These are phyloP conservation scores for Centella asiatica DNA, from an alignment of 129 eudicot species.

Conservation along the genomic window DNA sequence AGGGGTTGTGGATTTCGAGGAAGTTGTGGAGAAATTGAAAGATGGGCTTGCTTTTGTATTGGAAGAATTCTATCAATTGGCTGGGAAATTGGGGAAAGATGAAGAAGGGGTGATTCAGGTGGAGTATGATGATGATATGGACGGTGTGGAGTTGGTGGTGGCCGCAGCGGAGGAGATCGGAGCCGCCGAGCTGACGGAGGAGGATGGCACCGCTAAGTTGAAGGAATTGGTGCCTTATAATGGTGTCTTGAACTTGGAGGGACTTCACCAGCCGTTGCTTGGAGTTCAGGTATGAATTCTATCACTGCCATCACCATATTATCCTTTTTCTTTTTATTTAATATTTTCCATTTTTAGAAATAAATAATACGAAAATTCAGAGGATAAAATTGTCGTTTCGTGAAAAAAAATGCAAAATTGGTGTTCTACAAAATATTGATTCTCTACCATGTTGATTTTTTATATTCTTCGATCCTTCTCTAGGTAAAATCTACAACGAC, in stretches of 20 bases:
- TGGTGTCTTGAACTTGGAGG: constrained; percentile 67
- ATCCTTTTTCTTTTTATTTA: not conserved
- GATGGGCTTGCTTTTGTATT: constrained; percentile 61
- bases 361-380: too few relatives aligned
- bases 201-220: constrained; percentile 51
- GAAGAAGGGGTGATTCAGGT: constrained; percentile 94
- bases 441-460: too few relatives aligned
- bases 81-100: constrained; percentile 78
- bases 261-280: constrained; percentile 74
- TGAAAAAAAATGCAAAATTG: too few relatives aligned
- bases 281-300: constrained; percentile 53
- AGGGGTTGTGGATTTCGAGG: constrained; percentile 40
- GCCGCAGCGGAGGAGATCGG: constrained; percentile 47
- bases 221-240: constrained; percentile 79
- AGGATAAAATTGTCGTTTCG: too few relatives aligned
- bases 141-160: constrained; percentile 67
- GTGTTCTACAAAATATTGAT: too few relatives aligned
- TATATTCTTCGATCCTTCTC: too few relatives aligned
- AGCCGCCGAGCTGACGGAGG: constrained; percentile 47
- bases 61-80: constrained; percentile 83
- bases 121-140: constrained; percentile 80
- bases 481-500: too few relatives aligned
- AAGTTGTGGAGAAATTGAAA: constrained; percentile 45
- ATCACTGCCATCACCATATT: not conserved
- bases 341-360: too few relatives aligned